A percentile compares a stretch with the other conserved stretches of the same genome.
phyloP scores from a whole-genome alignment of 2,329 filamentous ascomycete genomes.

The Curvularia lunata region DNA sequence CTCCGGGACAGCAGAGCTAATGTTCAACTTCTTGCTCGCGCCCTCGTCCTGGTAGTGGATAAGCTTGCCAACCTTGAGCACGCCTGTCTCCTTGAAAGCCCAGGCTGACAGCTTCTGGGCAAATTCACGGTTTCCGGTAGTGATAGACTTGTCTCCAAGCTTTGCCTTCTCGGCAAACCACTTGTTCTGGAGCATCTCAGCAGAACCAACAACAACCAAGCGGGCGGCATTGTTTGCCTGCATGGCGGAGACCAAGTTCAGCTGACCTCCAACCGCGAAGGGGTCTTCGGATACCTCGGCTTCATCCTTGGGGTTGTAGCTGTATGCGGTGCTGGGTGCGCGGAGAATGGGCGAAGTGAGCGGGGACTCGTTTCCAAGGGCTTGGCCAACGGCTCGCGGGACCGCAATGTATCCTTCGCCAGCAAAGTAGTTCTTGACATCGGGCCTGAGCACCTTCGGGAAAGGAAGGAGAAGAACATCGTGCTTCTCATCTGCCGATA shows the following conservation, averaged over 20 bases:
- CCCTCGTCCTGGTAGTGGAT: conserved; percentile 72
- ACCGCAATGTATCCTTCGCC: conserved; percentile 77
- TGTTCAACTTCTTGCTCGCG: conserved; percentile 56
- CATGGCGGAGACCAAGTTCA: conserved; percentile 81
- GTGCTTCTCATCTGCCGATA: conserved; percentile 79
- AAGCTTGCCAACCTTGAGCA: conserved; percentile 81
- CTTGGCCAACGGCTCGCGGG: conserved; percentile 80
- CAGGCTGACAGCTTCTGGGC: conserved; percentile 86
- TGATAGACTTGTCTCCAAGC: conserved; percentile 60
- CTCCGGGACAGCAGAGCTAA: conserved; percentile 50
- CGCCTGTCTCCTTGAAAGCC: conserved; percentile 93
- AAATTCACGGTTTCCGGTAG: conserved; percentile 83
- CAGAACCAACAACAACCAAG: conserved; percentile 82
- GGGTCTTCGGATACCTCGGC: conserved; percentile 74
- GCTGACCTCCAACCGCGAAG: conserved; percentile 82
- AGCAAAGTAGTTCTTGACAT: conserved; percentile 78
- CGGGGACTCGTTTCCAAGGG: conserved; percentile 75
- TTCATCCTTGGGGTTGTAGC: conserved; percentile 92
- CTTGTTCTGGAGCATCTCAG: conserved; percentile 83
- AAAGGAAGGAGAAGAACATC: conserved; percentile 82
- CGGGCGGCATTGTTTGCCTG: conserved; percentile 95
- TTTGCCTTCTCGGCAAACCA: conserved; percentile 84
- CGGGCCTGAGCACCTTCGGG: conserved; percentile 68
- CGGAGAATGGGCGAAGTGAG: conserved; percentile 82
- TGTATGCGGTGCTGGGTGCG: conserved; percentile 85